Base-by-base conservation (phyloP, 2,329 filamentous ascomycete genomes). In the Pseudogymnoascus verrucosus region DNA sequence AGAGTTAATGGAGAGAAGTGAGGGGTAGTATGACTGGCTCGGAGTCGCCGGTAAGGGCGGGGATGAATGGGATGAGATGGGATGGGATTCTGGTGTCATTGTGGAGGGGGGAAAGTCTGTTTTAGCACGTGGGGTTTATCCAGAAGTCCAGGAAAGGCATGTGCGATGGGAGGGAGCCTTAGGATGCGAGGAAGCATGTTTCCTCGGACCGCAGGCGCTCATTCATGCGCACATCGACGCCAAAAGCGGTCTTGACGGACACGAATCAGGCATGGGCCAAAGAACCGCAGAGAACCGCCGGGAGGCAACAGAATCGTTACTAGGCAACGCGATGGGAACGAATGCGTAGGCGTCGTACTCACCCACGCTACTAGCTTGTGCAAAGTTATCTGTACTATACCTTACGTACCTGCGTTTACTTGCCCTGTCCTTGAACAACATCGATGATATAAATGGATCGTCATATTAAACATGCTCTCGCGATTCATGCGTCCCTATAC, bases 1-100 rank as follows among this genome's bases (percentile, higher is more conserved):
- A 81, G 79, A 70, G 84, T 87, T 71, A 87, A 84, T 74, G 85
- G 84, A 74, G 77, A 82, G 59, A 81, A 77, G 70, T 54, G 26
- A 42, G 47, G 31, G 34, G 26, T 34, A 62, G 26, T 6, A 36
- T 62, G 8, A 31, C 26, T 23, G 42, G 8, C n/a, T 21, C 19
- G 11, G 34, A 42, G 34, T 5, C 16, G 31, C 14, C 31, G 59
- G 31, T 19, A 61, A 42, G 14, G 4, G 14, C 31, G 37, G 12
- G 34, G 31, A 16, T 11, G 34, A 34, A 31, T 47, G 21, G 21
- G 21, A 31, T 54, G 10, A n/a, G 14, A 57, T 57, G 26, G n/a
- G 26, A 34, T 57, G 47, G 47, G 26, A 57, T 34, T 57, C 19
- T 34, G 14, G 47, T 19, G 47, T 34, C n/a, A 31, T 57, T 8